These are phyloP conservation scores for Phytophthora meadii DNA, from an alignment of 352 stramenopile species.

Conservation along the genomic window DNA sequence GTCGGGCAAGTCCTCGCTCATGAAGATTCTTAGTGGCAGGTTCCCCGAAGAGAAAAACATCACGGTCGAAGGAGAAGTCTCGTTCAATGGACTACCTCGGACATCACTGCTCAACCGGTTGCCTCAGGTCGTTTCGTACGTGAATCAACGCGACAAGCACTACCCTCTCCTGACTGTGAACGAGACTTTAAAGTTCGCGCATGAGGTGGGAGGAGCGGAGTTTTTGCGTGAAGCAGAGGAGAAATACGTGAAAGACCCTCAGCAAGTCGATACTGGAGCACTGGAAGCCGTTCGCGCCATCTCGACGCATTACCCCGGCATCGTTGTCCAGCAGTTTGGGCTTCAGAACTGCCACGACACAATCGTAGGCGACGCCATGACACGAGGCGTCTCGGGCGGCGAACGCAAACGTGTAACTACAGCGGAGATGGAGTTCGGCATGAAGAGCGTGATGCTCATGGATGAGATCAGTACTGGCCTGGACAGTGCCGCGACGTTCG, in stretches of 20 bases:
- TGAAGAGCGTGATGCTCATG: slow-evolving; percentile 73
- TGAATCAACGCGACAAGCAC: slow-evolving; percentile 29
- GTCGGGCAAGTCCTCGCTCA: slow-evolving; percentile 20
- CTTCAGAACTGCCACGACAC: slow-evolving; percentile 30
- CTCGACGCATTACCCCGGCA: slow-evolving; percentile 36
- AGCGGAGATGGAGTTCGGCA: slow-evolving; percentile 76
- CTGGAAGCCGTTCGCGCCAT: slow-evolving; percentile 22
- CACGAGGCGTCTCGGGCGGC: slow-evolving; percentile 79
- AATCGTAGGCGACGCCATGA: slow-evolving; percentile 59
- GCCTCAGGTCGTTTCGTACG: slow-evolving; percentile 27
- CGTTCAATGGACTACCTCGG: slow-evolving; percentile 13
- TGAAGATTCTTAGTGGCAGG: slow-evolving; percentile 25
- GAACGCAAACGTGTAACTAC: slow-evolving; percentile 64
- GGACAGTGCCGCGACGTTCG: slow-evolving; percentile 67
- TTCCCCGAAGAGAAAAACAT: slow-evolving; percentile 41
- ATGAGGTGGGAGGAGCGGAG: slow-evolving; percentile 17
- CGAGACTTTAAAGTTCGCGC: slow-evolving; percentile 24
- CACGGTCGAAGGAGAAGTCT: slow-evolving; percentile 22
- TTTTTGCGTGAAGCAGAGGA: slow-evolving; percentile 27
- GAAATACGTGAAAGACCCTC: neutral
- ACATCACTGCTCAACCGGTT: slow-evolving; percentile 11
- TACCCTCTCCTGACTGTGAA: slow-evolving; percentile 27
- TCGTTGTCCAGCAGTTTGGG: slow-evolving; percentile 40
- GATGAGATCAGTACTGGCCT: slow-evolving; percentile 95
- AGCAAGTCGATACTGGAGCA: slow-evolving; percentile 6